A percentile compares a stretch with the other conserved stretches of the same genome.
Evolutionary conservation across 768 basidiomycete genomes (phyloP).

Genomic region (Phaeotremella skinneri): DNA sequence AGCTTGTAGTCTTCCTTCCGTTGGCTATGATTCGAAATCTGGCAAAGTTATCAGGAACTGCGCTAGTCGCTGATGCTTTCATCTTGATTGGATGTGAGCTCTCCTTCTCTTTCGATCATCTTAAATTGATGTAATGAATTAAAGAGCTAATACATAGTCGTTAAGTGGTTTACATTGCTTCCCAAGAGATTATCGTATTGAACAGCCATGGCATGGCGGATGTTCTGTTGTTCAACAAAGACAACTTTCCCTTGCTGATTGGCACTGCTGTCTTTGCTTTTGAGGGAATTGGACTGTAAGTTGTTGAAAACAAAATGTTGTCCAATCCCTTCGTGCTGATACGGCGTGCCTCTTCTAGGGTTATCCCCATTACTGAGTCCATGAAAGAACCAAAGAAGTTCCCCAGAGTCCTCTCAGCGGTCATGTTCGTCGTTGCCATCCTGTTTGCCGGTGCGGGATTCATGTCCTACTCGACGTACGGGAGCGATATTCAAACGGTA

Average conservation of each 20-base stretch:
- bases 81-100: conserved; percentile 71
- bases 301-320: background rate
- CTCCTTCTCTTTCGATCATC: conserved; percentile 52
- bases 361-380: conserved; percentile 94
- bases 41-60: conserved; percentile 89
- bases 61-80: conserved; percentile 89
- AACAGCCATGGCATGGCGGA: conserved; percentile 69
- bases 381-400: conserved; percentile 96
- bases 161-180: conserved; percentile 53
- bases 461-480: conserved; percentile 84
- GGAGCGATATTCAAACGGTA: conserved; percentile 81
- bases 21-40: conserved; percentile 85
- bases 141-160: background rate
- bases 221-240: conserved; percentile 79
- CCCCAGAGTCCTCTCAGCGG: conserved; percentile 78
- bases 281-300: conserved; percentile 90
- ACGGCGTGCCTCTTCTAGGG: too few species aligned
- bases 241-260: conserved; percentile 85
- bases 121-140: background rate
- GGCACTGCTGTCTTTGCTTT: conserved; percentile 98
- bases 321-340: background rate
- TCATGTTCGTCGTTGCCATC: conserved; percentile 81
- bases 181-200: conserved; percentile 75
- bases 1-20: conserved; percentile 83
- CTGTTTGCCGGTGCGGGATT: conserved; percentile 85